Evolutionary conservation across 306 rosid species (phyloP).

Genomic region (Carpinus viminea): DNA sequence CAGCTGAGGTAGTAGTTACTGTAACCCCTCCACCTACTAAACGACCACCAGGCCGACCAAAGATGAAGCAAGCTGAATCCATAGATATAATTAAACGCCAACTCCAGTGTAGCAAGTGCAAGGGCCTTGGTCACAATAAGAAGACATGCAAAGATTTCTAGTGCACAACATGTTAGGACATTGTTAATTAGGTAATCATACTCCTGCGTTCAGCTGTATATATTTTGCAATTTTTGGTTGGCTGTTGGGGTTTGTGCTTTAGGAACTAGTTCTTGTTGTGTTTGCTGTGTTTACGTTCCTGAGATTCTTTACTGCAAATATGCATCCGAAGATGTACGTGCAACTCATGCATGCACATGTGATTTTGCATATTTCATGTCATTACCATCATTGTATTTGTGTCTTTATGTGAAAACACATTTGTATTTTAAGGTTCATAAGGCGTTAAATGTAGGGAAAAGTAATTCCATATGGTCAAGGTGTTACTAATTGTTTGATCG

Average conservation of each 20-base stretch:
- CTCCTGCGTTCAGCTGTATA: background rate
- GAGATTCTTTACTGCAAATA: background rate
- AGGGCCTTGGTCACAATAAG: conserved; percentile 96
- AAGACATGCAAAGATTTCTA: conserved; percentile 77
- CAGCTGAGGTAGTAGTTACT: conserved; percentile 34
- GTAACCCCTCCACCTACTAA: conserved; percentile 96
- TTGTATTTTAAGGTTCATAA: background rate
- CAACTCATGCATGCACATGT: background rate
- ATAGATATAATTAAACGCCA: conserved; percentile 81
- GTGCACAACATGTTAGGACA: conserved; percentile 19
- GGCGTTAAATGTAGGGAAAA: background rate
- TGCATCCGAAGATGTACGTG: background rate
- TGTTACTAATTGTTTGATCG: too few species aligned
- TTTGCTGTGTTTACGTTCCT: background rate
- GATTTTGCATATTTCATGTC: background rate
- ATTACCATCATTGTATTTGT: background rate
- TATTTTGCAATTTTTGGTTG: conserved; percentile 15
- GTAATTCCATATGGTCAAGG: background rate
- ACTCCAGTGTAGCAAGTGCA: conserved; percentile 95
- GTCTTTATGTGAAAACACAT: background rate
- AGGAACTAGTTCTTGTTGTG: background rate
- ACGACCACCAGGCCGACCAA: conserved; percentile 96
- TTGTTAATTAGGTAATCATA: conserved; percentile 33
- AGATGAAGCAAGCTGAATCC: conserved; percentile 64
- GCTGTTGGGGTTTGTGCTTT: conserved; percentile 2